Evolutionary conservation across 768 basidiomycete genomes (phyloP), one percentile per base, ranked within the genome.

Genomic region (Mycena leptocephala): DNA sequence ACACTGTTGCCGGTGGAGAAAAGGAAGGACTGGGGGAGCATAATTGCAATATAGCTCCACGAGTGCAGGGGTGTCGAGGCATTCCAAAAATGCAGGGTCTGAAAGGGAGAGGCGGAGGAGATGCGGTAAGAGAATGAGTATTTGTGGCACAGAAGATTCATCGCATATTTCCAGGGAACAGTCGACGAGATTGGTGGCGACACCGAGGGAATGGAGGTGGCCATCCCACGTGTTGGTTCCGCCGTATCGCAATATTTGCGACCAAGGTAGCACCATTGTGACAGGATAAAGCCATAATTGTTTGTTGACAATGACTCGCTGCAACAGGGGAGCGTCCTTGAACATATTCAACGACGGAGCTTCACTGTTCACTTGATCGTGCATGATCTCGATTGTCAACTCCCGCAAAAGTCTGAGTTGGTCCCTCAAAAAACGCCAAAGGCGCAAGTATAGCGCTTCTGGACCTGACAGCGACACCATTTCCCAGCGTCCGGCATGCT

Each of bases 1-100:
- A 37, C 41, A 55, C 14, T 1, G 33, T 5, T 58, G 30, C 14
- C 41, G 63, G 41, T 14, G 55, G 30, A 65, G 33, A 48, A 58
- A 41, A 5, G 51, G 8, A 13, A 66, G 64, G 26, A 59, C 28
- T 5, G 30, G 33, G 24, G 6, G 3, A 20, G 37, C 24, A 18
- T n/a, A 33, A 14, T 48, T 14, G 20, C 64, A 66, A 39, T 66
- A 66, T 33, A 73, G 51, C n/a, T 73, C 72, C 5, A 33, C 4
- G 32, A 73, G 72, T 28, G 72, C 72, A 9, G 64, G 72, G 32
- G 72, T 73, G 0, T 73, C 37, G 1, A 73, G 64, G n/a, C 41
- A 66, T 26, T 33, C 51, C 24, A 66, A 48, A 39, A 66, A 41
- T 22, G 7, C 33, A 24, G 39, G 5, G 5, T 59, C 9, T 0